Conservation (phyloP, 2,329 filamentous ascomycete genomes). For the Xylariomycetidae sp. region DNA sequence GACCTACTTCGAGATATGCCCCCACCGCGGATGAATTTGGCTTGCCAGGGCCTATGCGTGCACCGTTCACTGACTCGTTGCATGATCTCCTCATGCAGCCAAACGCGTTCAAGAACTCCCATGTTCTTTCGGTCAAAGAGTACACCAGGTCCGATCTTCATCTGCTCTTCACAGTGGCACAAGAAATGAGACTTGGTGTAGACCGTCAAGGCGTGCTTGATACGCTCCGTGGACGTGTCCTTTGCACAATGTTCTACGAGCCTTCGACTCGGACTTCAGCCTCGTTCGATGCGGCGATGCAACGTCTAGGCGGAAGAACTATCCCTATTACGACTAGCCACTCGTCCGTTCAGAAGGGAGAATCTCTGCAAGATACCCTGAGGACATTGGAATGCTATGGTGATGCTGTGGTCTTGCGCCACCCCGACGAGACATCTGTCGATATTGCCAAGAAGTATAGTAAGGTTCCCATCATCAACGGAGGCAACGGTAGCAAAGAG, state of each 20-base stretch:
- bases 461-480: constrained; percentile 91
- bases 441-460: constrained; percentile 82
- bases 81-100: constrained; percentile 66
- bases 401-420: constrained; percentile 92
- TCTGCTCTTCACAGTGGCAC: constrained; percentile 89
- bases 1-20: constrained; percentile 17
- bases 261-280: constrained; percentile 92
- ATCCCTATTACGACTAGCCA: constrained; percentile 76
- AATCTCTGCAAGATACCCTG: constrained; percentile 88
- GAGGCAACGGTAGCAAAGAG: constrained; percentile 91
- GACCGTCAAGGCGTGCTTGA: constrained; percentile 88
- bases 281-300: constrained; percentile 98
- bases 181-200: constrained; percentile 95
- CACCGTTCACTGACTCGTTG: constrained; percentile 56
- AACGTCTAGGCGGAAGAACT: constrained; percentile 86
- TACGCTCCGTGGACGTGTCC: constrained; percentile 76
- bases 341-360: constrained; percentile 91
- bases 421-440: constrained; percentile 77
- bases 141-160: constrained; percentile 86
- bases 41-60: constrained; percentile 42
- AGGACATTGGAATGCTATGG: constrained; percentile 91
- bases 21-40: constrained; percentile 40
- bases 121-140: constrained; percentile 88
- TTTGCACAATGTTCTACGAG: constrained; percentile 96
- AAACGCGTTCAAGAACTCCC: constrained; percentile 83